phyloP scores from a whole-genome alignment of 1,284 basidiomycete genomes.

The Rhodofomes roseus region DNA sequence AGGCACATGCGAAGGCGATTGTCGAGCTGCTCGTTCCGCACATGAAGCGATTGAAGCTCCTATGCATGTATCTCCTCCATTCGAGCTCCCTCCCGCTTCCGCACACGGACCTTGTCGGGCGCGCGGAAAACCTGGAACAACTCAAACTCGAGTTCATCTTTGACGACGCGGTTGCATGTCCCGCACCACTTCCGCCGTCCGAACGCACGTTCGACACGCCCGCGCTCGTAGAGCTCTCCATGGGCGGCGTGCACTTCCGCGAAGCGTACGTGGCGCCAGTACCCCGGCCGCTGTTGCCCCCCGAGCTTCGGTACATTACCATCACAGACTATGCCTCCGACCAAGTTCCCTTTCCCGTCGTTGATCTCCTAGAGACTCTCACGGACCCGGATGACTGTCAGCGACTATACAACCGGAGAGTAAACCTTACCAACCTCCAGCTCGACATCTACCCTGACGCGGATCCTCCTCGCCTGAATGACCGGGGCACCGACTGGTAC shows the following conservation, averaged over 20 bases:
- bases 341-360: not conserved
- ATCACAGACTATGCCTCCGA: not conserved
- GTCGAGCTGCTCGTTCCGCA: no score
- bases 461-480: no score
- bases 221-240: not conserved
- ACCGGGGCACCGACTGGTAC: no score
- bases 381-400: no score
- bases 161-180: not conserved
- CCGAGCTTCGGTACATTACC: not conserved
- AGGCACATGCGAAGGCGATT: no score
- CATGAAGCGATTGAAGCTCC: no score
- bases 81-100: no score
- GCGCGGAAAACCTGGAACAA: not conserved
- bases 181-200: no score
- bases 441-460: no score
- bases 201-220: not conserved
- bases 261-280: not conserved
- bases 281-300: not conserved
- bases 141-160: not conserved
- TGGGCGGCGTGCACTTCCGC: not conserved
- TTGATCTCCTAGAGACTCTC: not conserved
- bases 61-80: no score
- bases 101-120: not conserved
- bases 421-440: no score
- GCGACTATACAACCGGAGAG: no score